Evolutionary conservation across 768 basidiomycete species (phyloP).

Genomic region (Boletus eberwhitei): DNA sequence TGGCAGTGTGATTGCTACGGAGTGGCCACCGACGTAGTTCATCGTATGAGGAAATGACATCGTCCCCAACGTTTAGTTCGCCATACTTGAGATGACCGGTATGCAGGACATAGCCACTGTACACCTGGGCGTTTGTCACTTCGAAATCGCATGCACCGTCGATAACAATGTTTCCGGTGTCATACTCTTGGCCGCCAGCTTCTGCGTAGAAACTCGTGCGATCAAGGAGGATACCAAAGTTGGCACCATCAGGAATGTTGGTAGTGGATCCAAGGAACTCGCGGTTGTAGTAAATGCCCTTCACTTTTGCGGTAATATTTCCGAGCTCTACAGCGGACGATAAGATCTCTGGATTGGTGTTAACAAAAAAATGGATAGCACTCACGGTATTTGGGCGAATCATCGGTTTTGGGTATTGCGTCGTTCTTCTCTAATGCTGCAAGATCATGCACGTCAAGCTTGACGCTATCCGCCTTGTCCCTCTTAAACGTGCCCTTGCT

Average conservation of each 20-base stretch:
- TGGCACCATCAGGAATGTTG: conserved; percentile 56
- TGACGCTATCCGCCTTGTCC: conserved; percentile 64
- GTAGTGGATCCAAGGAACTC: conserved; percentile 67
- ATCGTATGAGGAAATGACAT: conserved; percentile 88
- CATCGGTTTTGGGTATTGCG: conserved; percentile 86
- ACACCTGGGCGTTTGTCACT: conserved; percentile 90
- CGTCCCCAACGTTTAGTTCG: conserved; percentile 68
- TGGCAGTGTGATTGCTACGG: conserved; percentile 97
- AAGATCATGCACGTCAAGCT: conserved; percentile 94
- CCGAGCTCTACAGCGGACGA: conserved; percentile 56
- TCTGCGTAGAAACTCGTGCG: conserved; percentile 97
- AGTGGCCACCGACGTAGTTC: conserved; percentile 96
- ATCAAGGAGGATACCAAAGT: conserved; percentile 88
- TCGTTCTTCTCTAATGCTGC: conserved; percentile 78
- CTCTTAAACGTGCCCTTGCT: conserved; percentile 83
- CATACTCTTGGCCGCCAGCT: conserved; percentile 94
- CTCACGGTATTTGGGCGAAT: conserved; percentile 87
- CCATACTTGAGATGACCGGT: conserved; percentile 91
- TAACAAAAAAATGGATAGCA: conserved; percentile 1
- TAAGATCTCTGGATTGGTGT: neutral
- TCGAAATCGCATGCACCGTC: conserved; percentile 91
- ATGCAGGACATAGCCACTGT: conserved; percentile 94
- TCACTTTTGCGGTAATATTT: conserved; percentile 70
- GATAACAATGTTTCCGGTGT: conserved; percentile 92
- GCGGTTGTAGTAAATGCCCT: conserved; percentile 82